phyloP scores from a whole-genome alignment of 306 rosid genomes.

The Begonia loranthoides region DNA sequence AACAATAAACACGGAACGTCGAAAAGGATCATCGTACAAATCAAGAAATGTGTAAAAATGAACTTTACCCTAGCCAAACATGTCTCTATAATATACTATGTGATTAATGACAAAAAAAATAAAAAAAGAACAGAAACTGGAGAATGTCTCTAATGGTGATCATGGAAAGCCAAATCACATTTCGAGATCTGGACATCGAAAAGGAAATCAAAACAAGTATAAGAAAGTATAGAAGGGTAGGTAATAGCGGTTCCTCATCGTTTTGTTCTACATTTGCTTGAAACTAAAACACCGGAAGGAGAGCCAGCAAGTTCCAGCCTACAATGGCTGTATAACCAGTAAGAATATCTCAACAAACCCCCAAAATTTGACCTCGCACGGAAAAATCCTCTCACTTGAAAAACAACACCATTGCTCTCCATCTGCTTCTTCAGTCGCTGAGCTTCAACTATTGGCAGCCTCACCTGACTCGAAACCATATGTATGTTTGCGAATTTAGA shows the following conservation, averaged over 20 bases:
- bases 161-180: too few species aligned
- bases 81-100: too few species aligned
- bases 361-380: constrained; percentile 64
- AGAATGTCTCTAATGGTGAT: too few species aligned
- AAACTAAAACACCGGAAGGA: constrained; percentile 49
- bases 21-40: too few species aligned
- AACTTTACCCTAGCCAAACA: too few species aligned
- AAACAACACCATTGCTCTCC: constrained; percentile 36
- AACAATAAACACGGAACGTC: too few species aligned
- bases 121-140: too few species aligned
- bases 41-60: too few species aligned
- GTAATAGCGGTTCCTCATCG: constrained; percentile 13
- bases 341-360: constrained; percentile 48
- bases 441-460: constrained; percentile 38
- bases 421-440: constrained; percentile 46
- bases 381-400: constrained; percentile 47
- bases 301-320: constrained; percentile 44
- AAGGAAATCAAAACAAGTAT: too few species aligned
- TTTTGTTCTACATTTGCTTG: constrained; percentile 49
- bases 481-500: constrained; percentile 47
- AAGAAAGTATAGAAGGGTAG: too few species aligned
- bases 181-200: too few species aligned
- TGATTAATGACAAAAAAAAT: too few species aligned
- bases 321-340: constrained; percentile 50
- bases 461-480: constrained; percentile 62